A percentile compares a stretch with the other conserved stretches of the same genome.
These are phyloP conservation scores for Huntiella decipiens DNA, from an alignment of 2,329 filamentous ascomycete genomes.

Conservation along the genomic window DNA sequence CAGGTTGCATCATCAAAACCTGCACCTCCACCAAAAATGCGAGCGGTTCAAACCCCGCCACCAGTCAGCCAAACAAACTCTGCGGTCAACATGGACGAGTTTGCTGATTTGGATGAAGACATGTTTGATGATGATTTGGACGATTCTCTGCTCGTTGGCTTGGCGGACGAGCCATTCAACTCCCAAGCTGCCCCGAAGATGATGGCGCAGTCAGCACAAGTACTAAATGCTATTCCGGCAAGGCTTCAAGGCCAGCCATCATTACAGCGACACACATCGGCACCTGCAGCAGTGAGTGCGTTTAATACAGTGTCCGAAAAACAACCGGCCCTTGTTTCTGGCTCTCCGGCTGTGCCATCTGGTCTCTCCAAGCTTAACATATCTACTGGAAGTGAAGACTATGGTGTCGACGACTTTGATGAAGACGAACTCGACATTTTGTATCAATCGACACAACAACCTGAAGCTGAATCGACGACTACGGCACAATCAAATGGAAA, in stretches of 20 bases:
- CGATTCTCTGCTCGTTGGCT: slow-evolving; percentile 5
- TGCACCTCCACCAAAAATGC: background rate
- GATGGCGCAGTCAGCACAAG: background rate
- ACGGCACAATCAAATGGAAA: background rate
- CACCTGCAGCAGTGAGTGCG: background rate
- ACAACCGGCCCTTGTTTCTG: background rate
- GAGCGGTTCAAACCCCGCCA: too few relatives aligned
- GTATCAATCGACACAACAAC: slow-evolving; percentile 19
- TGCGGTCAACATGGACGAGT: slow-evolving; percentile 3
- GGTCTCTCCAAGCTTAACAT: background rate
- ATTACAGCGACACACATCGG: background rate
- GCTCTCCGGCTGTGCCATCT: background rate
- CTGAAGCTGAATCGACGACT: slow-evolving; percentile 13
- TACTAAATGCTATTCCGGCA: background rate
- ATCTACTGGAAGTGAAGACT: slow-evolving; percentile 24
- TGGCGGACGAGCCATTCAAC: slow-evolving; percentile 2
- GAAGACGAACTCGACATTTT: slow-evolving; percentile 30
- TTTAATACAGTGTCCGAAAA: background rate
- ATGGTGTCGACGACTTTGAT: slow-evolving; percentile 39
- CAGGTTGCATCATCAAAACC: too few relatives aligned
- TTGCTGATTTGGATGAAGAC: slow-evolving; percentile 11
- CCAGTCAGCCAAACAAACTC: too few relatives aligned
- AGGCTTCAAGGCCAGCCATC: background rate
- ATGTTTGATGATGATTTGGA: slow-evolving; percentile 12
- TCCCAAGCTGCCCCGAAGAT: slow-evolving; percentile 10